Percentiles rank a stretch among this genome's conserved stretches.
phyloP scores from a whole-genome alignment of 2,329 filamentous ascomycete species.

The Cercospora sesami region DNA sequence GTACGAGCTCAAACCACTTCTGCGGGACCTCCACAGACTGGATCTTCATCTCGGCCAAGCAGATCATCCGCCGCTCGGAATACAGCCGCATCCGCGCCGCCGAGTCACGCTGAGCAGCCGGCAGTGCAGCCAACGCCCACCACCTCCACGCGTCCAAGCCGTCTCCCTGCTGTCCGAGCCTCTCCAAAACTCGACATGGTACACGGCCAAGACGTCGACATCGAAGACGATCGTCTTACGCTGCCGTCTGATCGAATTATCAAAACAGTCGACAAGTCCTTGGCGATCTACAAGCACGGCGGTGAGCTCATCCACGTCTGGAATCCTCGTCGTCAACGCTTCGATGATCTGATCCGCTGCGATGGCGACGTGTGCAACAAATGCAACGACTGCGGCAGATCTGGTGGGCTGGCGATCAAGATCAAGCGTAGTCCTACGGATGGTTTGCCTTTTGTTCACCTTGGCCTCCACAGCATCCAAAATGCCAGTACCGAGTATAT shows the following conservation, averaged over 20 bases:
- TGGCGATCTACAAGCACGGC: neutral
- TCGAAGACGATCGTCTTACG: neutral
- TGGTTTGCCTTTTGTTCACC: conserved; percentile 12
- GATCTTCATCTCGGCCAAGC: no score
- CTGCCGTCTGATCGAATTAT: neutral
- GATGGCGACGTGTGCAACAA: neutral
- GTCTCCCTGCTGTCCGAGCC: neutral
- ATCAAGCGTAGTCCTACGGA: neutral
- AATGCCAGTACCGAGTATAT: neutral
- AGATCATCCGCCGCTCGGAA: no score
- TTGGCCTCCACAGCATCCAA: neutral
- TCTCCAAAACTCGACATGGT: neutral
- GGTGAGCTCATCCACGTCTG: neutral
- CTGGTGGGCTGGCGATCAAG: neutral
- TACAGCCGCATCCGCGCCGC: no score
- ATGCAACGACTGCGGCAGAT: neutral
- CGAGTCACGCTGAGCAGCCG: neutral
- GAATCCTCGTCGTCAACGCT: neutral
- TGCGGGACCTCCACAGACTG: neutral
- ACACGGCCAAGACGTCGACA: neutral
- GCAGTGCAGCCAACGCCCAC: neutral
- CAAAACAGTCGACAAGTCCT: neutral
- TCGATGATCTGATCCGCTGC: conserved; percentile 3
- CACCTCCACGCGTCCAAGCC: neutral
- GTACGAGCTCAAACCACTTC: no score